Conservation (phyloP, 805 yeast genomes). For the Sungouiozyma intestinalis region DNA sequence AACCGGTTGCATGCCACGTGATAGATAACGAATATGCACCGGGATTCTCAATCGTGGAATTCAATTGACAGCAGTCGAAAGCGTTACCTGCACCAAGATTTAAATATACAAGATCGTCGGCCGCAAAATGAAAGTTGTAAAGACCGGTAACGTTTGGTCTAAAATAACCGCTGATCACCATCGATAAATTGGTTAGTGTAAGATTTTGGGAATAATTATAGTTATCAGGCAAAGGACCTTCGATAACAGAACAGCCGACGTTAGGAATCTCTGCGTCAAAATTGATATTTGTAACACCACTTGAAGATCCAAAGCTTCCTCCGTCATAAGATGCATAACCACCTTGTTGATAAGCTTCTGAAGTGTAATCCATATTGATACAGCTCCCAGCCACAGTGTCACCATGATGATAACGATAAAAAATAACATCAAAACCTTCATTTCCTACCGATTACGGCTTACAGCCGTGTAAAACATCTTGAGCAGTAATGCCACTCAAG, state of each 20-base stretch:
- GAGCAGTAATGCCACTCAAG: background rate
- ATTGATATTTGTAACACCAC: background rate
- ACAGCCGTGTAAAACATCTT: background rate
- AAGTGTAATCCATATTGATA: background rate
- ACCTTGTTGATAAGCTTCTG: background rate
- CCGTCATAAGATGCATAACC: background rate
- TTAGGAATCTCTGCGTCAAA: background rate
- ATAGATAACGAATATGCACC: conserved; percentile 1
- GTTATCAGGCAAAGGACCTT: background rate
- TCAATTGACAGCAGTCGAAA: conserved; percentile 26
- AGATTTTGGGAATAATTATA: background rate
- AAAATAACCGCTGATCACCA: conserved; percentile 18
- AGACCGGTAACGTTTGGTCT: conserved; percentile 24
- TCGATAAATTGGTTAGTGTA: conserved; percentile 8
- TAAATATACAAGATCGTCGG: conserved; percentile 27
- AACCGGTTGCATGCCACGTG: background rate
- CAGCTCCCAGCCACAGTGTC: background rate
- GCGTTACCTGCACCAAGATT: conserved; percentile 25
- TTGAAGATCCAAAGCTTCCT: background rate
- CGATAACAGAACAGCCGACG: background rate
- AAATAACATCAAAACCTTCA: background rate
- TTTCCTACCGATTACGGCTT: background rate
- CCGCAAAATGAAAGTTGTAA: conserved; percentile 16
- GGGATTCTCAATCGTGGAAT: conserved; percentile 4
- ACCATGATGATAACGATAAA: background rate